Conservation (phyloP, 1,284 basidiomycete species). For the Neolentinus lepideus region DNA sequence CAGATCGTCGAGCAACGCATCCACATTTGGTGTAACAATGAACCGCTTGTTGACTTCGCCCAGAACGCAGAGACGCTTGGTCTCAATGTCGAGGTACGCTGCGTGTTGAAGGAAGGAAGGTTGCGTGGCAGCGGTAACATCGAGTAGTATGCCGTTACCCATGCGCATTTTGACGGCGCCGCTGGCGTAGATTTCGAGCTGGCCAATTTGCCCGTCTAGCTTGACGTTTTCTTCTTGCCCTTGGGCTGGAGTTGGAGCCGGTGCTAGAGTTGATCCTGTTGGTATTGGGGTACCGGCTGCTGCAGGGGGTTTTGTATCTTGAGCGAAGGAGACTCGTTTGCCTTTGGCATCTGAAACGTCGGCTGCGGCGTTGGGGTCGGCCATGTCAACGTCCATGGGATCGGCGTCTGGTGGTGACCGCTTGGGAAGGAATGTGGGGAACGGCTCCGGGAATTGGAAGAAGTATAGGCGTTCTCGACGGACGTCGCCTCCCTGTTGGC, state of each 20-base stretch:
- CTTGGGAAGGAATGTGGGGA: slow-evolving; percentile 63
- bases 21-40: slow-evolving; percentile 81
- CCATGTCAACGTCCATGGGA: slow-evolving; percentile 21
- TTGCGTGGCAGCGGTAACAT: slow-evolving; percentile 81
- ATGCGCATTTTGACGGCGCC: slow-evolving; percentile 86
- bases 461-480: slow-evolving; percentile 74
- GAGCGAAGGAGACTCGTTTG: slow-evolving; percentile 55
- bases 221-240: slow-evolving; percentile 28
- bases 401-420: slow-evolving; percentile 11
- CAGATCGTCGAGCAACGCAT: slow-evolving; percentile 68
- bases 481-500: slow-evolving; percentile 34
- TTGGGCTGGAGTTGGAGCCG: slow-evolving; percentile 17
- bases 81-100: slow-evolving; percentile 60
- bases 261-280: too few species aligned
- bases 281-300: slow-evolving; percentile 17
- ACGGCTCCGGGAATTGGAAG: slow-evolving; percentile 90
- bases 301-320: slow-evolving; percentile 43
- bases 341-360: slow-evolving; percentile 21
- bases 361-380: slow-evolving; percentile 10
- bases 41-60: slow-evolving; percentile 87
- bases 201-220: slow-evolving; percentile 76
- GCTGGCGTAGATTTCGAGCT: slow-evolving; percentile 76
- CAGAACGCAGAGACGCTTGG: slow-evolving; percentile 61
- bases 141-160: slow-evolving; percentile 71
- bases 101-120: slow-evolving; percentile 89